phyloP scores from a whole-genome alignment of 2,329 filamentous ascomycete genomes.

The Arthroderma sp. region DNA sequence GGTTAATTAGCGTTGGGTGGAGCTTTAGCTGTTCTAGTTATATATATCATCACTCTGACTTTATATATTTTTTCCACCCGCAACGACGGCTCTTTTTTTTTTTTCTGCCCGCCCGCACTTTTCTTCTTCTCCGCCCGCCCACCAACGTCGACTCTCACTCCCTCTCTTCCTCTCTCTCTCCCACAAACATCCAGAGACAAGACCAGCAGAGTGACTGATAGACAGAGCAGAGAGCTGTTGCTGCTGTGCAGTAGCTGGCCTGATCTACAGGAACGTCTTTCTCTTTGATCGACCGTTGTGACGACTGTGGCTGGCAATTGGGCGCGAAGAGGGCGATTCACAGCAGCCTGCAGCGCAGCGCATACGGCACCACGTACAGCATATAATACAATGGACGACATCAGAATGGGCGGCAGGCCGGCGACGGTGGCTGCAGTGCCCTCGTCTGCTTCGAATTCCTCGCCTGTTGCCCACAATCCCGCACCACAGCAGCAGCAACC shows the following conservation, averaged over 20 bases:
- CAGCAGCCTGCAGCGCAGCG: background rate
- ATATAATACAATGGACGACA: conserved; percentile 6
- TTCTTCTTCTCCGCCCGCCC: conserved; percentile 8
- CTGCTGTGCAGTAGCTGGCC: background rate
- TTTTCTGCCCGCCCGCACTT: background rate
- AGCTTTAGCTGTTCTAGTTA: background rate
- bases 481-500: background rate
- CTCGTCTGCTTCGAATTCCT: background rate
- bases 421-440: conserved; percentile 6
- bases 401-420: conserved; percentile 9
- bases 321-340: background rate
- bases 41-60: background rate
- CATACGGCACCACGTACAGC: background rate
- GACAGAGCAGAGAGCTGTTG: background rate
- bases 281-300: background rate
- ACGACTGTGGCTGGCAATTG: conserved; percentile 5
- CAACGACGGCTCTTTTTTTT: background rate
- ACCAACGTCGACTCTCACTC: background rate
- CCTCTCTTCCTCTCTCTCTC: background rate
- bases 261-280: background rate
- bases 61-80: background rate
- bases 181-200: too few species aligned
- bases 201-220: background rate
- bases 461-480: background rate
- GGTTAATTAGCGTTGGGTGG: background rate